Base-by-base conservation (phyloP, 2,329 filamentous ascomycete genomes). In the Colletotrichum chrysophilum region DNA sequence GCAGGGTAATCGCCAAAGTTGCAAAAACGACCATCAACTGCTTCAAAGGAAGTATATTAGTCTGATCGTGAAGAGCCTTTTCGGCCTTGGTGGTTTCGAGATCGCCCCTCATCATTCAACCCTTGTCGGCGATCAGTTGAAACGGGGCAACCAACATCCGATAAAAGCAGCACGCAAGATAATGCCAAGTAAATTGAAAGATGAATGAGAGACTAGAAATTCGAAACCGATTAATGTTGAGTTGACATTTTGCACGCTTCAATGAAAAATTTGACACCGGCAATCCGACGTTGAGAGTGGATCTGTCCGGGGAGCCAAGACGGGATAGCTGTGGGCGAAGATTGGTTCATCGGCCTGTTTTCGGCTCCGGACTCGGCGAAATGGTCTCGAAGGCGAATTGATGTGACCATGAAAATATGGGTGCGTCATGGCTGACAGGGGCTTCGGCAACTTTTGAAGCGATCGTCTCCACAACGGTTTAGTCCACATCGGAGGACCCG, bases 1-100 rank as follows among this genome's bases (percentile, higher is more conserved):
- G 81, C 8, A 92, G 82, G 1, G 89, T 88, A 16, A 89, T 82
- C 2, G 90, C 86, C 13, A 93, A 83, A 4, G 87, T 87, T 7
- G 82, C 81, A 74, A 92, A 91, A 60, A 91, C 89, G 56, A 87
- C 78, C 13, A 90, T 70, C 5, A 90, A 83, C 77, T 91, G 85
- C 12, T 83, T 84, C 52, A 85, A 86, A 0, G 90, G 89, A 3
- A 93, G 84, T 21, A 92, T 86, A 74, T 92, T 90, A 10, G 87
- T 91, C 80, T 92, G 90, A 78, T 91, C 88, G 79, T 89, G 87
- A 55, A 89, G 82, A 14, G 84, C 84, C 78, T 83, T 85, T 77
- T 89, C 88, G 60, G 87, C 87, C 43, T 64, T 65, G 48, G 74
- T 69, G 13, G 26, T 67, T 16, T 61, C 55, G 16, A 61, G 58